Evolutionary conservation across 305 asterid genomes (phyloP).

Genomic region (Coffea humblotiana): DNA sequence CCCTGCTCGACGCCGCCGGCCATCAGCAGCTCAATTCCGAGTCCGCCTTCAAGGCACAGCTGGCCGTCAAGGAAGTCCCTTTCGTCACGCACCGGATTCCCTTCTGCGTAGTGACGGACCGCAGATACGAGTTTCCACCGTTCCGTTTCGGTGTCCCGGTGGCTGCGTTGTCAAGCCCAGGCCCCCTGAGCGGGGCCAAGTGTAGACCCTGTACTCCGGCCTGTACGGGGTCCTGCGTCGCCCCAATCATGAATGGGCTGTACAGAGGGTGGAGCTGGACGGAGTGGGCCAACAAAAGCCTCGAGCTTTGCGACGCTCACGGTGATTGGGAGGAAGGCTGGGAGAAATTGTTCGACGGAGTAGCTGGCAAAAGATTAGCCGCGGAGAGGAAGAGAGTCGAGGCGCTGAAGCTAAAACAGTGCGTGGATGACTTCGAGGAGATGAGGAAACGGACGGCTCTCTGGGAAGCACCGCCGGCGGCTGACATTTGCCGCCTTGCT

Average conservation of each 20-base stretch:
- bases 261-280: slow-evolving; percentile 82
- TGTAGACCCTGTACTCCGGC: slow-evolving; percentile 80
- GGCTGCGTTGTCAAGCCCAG: slow-evolving; percentile 68
- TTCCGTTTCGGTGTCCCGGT: slow-evolving; percentile 67
- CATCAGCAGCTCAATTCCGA: slow-evolving; percentile 73
- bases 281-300: slow-evolving; percentile 58
- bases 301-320: slow-evolving; percentile 74
- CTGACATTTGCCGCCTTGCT: slow-evolving; percentile 59
- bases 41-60: slow-evolving; percentile 79
- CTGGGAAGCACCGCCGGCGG: slow-evolving; percentile 64
- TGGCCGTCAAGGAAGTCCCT: slow-evolving; percentile 45
- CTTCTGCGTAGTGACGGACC: slow-evolving; percentile 76
- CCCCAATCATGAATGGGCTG: slow-evolving; percentile 51
- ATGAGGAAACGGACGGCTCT: slow-evolving; percentile 50
- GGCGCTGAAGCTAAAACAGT: slow-evolving; percentile 45
- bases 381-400: slow-evolving; percentile 42
- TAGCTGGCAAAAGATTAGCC: slow-evolving; percentile 53
- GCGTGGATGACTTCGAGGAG: slow-evolving; percentile 54
- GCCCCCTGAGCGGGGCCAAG: slow-evolving; percentile 80
- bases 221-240: slow-evolving; percentile 62
- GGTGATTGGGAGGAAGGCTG: slow-evolving; percentile 72
- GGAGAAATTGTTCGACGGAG: slow-evolving; percentile 57
- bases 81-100: slow-evolving; percentile 52
- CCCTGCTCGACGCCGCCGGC: slow-evolving; percentile 60
- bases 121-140: slow-evolving; percentile 62